Conservation (phyloP, 495 filamentous ascomycete genomes). For the Aspergillus indologenus region DNA sequence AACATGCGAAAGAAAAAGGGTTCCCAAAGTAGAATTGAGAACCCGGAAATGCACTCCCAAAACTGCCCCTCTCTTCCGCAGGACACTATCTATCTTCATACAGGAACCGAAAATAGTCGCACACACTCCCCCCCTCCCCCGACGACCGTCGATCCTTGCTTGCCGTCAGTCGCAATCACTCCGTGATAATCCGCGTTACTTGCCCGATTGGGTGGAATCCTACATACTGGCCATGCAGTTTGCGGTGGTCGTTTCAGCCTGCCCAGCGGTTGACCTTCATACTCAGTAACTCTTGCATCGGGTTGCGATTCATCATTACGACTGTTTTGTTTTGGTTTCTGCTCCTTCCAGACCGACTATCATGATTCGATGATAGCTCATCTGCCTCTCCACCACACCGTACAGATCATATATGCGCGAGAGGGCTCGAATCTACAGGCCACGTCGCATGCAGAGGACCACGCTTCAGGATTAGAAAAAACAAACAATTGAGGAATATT, state of each 20-base stretch:
- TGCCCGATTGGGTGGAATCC: slow-evolving; percentile 20
- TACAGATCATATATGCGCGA: not conserved
- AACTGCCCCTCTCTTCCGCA: not conserved
- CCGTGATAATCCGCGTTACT: slow-evolving; percentile 15
- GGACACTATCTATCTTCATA: not conserved
- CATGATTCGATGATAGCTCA: not conserved
- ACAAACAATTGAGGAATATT: not conserved
- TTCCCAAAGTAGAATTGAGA: not conserved
- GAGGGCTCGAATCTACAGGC: not conserved
- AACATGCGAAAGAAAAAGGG: no score
- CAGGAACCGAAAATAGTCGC: not conserved
- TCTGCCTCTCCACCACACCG: not conserved
- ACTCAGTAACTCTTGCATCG: not conserved
- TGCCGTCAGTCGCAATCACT: slow-evolving; percentile 12
- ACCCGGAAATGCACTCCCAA: not conserved
- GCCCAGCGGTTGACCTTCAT: no score
- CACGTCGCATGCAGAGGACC: not conserved
- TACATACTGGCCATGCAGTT: slow-evolving; percentile 14
- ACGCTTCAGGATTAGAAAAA: not conserved
- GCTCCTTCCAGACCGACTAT: not conserved
- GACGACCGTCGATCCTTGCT: slow-evolving; percentile 8
- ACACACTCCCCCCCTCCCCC: not conserved
- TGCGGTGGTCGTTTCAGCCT: not conserved
- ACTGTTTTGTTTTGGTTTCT: not conserved
- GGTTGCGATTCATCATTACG: not conserved